Base-by-base conservation (phyloP, 805 yeast species). In the Zygosaccharomyces bailii region DNA sequence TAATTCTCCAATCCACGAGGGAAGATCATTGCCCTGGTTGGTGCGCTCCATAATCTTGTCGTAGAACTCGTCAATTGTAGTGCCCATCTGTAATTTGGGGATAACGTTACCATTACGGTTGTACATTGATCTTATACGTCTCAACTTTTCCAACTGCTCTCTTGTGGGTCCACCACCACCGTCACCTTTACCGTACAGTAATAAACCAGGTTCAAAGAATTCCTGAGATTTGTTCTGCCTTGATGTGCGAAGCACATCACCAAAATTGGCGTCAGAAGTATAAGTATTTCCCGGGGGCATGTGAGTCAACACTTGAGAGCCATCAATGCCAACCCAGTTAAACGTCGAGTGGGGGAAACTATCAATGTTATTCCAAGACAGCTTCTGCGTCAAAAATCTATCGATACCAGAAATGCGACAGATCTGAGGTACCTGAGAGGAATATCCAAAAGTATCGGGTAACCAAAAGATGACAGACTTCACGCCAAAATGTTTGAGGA, bases 111-210 rank as follows among this genome's bases (percentile, higher is more conserved):
- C 95, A 10, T 83, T 83, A 4, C 83, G 82, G 58, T 91, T 85
- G 16, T 89, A 76, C 48, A 90, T 65, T 11, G 97, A 97, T 59
- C 98, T 77, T 62, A 91, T 83, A 55, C 98, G 80, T 60, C 98
- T 80, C 59, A 91, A 73, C 62, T 88, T 90, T 61, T 93, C 98
- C 51, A 91, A 58, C 96, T 89, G 90, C 59, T 86, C 96, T 31
- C 86, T 85, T 3, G 87, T 82, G 36, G 99, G 98, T 5, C 99
- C 99, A 52, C 99, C 99, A 50, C 99, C 99, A 56, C 99, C 99
- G 63, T 91, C 99, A 57, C 99, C 99, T 56, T 85, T 82, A 31
- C 99, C 99, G 56, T 78, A 93, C 34, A 89, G 70, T 59, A 93
- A 69, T 55, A 91, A 70, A 0, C 96, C 91, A 7, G 86, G 80